These are phyloP conservation scores for Lagenaria siceraria DNA, from an alignment of 306 rosid species.

Conservation along the genomic window DNA sequence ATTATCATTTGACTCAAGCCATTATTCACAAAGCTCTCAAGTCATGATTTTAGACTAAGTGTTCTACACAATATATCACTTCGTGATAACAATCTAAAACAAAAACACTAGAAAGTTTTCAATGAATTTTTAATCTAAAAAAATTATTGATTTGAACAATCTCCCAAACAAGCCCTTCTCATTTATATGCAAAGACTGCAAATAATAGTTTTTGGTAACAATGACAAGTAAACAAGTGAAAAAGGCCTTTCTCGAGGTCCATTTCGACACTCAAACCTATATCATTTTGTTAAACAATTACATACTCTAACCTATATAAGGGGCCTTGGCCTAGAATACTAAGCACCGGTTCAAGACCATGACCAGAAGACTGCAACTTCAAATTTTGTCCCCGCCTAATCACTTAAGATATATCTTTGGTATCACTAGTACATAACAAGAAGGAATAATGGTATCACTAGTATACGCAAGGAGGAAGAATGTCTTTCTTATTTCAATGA, in stretches of 20 bases:
- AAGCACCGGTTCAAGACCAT: background rate
- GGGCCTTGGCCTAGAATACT: background rate
- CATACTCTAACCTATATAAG: background rate
- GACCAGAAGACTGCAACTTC: background rate
- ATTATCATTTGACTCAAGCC: background rate
- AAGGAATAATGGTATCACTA: too few relatives aligned
- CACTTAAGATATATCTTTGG: background rate
- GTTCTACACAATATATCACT: background rate
- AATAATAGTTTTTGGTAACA: background rate
- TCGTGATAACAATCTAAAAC: background rate
- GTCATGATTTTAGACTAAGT: background rate
- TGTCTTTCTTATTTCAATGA: background rate
- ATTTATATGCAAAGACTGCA: background rate
- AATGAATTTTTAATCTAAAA: background rate
- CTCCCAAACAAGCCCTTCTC: background rate
- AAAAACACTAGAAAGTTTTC: background rate
- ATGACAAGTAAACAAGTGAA: background rate
- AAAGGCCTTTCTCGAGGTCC: background rate
- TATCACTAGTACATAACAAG: too few relatives aligned
- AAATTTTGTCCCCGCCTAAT: background rate
- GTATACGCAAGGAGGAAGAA: background rate
- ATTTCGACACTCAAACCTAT: background rate
- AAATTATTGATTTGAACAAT: background rate
- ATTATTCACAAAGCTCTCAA: background rate
- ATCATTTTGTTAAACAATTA: too few relatives aligned